Evolutionary conservation across 163 green algal genomes (phyloP), one percentile per base, ranked within the genome.

Genomic region (Trebouxia gelatinosa): DNA sequence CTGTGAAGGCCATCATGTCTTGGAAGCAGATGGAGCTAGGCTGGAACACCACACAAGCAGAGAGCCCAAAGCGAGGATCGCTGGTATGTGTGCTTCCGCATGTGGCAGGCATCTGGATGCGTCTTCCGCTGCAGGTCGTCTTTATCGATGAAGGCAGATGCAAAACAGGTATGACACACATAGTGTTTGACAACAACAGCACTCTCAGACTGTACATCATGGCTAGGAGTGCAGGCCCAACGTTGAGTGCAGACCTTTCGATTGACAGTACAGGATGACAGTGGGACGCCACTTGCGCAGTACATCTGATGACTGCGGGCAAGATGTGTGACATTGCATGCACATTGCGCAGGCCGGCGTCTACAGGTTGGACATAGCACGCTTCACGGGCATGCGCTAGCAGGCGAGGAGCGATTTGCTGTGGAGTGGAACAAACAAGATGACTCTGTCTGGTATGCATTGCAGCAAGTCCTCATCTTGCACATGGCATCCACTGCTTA

Each of bases 361-460:
- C 88, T 87, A 34, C 61, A 78, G 2, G 92, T 92, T 82, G 89
- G 81, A 6, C 87, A 93, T 51, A 89, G 85, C 57, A 95, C 90
- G 46, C 74, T 95, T 64, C 29, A 81, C 19, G 90, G 91, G 0
- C 93, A 97, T 84, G 79, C 88, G 74, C 83, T 97, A 11, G 82
- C 85, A 0, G 93, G 93, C 0, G 92, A 97, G 86, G 93, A 97
- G 88, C 77, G 85, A 0, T 97, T 97, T 80, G 40, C 78, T 9
- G 71, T 97, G 43, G 81, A 93, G 61, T 94, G 91, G 89, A 77
- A 92, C 35, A 59, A 81, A 6, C 59, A 84, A 3, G 90, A 95
- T 66, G 85, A 94, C 70, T 86, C 81, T 29, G 90, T 93, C 6
- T 92, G 86, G 90, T 91, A 0, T 58, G 2, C n/a, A 38, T 34